Base-by-base conservation (phyloP, 306 rosid species). In the Gleditsia sinensis region DNA sequence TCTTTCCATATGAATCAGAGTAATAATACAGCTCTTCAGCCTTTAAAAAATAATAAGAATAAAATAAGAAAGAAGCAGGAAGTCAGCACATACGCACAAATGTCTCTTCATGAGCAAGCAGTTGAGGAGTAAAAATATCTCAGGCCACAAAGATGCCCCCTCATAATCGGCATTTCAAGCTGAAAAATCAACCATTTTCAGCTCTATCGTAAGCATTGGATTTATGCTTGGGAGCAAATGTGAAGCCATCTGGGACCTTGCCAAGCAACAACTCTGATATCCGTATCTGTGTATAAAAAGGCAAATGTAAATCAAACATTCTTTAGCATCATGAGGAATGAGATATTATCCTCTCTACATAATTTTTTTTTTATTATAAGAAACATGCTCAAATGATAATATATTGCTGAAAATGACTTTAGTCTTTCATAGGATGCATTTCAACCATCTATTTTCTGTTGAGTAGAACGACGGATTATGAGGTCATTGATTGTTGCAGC, bases 131-230 rank as follows among this genome's bases (percentile, higher is more conserved):
- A 13, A 56, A 8, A 28, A 19, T 27, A 19, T 13, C 19, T 42
- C 1, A 3, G 46, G 28, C 17, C 48, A 36, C 19, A 9, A 61
- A 34, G 48, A 36, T 61, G n/a, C 53, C 53, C 53, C 53, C 16
- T 4, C 53, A 46, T 21, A 46, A 14, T 43, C 49, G 49, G 49
- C 4, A 3, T 23, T n/a, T n/a, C n/a, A n/a, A n/a, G n/a, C n/a
- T n/a, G n/a, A n/a, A 53, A 54, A 20, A 50, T 91, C 49, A 93
- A 59, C 97, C 97, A 70, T 94, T 94, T 72, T 94, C 97, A 23
- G 96, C 97, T 28, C 86, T 85, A 78, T 94, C 97, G n/a, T 94
- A 89, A 34, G 96, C 86, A 76, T 93, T 94, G 55, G 98, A 94
- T 74, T 91, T 94, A 70, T 94, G 98, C 88, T 94, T 94, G 1